phyloP scores from a whole-genome alignment of 257 asterid species.

The Solanum rostratum region DNA sequence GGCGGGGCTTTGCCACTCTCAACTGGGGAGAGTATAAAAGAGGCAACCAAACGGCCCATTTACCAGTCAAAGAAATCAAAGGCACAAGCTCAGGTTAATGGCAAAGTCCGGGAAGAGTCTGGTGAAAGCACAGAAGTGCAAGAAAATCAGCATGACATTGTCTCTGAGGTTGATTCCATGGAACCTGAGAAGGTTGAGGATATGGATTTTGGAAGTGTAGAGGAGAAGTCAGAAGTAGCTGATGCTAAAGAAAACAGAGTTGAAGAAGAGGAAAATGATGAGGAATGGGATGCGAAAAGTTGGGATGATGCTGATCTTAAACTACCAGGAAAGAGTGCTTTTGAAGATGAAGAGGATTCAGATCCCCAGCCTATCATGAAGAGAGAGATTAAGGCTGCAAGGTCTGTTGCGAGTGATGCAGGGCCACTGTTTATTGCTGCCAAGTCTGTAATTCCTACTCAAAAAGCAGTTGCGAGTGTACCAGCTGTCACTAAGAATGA shows the following conservation, averaged over 20 bases:
- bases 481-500: conserved; percentile 15
- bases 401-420: background rate
- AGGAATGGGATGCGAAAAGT: conserved; percentile 96
- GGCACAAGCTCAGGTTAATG: conserved; percentile 54
- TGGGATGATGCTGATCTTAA: conserved; percentile 92
- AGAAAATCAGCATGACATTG: conserved; percentile 28
- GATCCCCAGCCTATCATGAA: conserved; percentile 48
- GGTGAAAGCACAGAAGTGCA: conserved; percentile 27
- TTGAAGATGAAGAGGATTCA: conserved; percentile 80
- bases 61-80: conserved; percentile 68
- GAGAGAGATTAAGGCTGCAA: conserved; percentile 25
- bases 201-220: conserved; percentile 2
- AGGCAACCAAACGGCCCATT: conserved; percentile 55
- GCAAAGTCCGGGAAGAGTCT: conserved; percentile 32
- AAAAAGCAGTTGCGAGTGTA: conserved; percentile 9
- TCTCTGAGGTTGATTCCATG: conserved; percentile 24
- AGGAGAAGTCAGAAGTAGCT: conserved; percentile 29
- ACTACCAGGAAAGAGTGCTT: conserved; percentile 68
- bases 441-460: conserved; percentile 16
- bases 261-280: conserved; percentile 24
- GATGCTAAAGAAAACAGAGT: conserved; percentile 46
- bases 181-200: conserved; percentile 24
- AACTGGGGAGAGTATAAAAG: conserved; percentile 39
- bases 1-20: conserved; percentile 32
- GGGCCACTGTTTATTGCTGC: background rate